A percentile compares a stretch with the other conserved stretches of the same genome.
These are phyloP conservation scores for Melocanna baccifera DNA, from an alignment of 176 grass and related monocot species.

Conservation along the genomic window DNA sequence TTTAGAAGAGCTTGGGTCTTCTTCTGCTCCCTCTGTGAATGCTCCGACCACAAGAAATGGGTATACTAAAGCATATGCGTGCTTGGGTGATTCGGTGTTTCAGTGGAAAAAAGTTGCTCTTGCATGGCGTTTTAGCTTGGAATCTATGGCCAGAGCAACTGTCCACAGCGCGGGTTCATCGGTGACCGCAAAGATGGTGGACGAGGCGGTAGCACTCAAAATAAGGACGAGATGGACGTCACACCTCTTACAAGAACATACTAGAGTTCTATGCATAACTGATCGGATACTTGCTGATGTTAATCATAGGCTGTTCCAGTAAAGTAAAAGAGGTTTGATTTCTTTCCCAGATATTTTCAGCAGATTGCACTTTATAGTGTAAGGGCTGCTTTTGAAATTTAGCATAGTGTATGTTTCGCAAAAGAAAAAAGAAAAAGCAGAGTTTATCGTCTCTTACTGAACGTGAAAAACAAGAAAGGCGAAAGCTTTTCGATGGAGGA, in stretches of 20 bases:
- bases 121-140: background rate
- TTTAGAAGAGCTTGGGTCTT: background rate
- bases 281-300: background rate
- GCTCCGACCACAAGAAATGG: conserved; percentile 4
- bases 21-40: background rate
- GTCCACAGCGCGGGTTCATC: background rate
- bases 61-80: background rate
- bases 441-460: background rate
- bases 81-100: background rate
- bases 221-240: background rate
- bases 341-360: background rate
- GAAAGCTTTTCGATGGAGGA: background rate
- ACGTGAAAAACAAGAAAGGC: background rate
- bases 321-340: background rate
- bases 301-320: background rate
- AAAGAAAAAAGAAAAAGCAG: no score
- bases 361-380: background rate
- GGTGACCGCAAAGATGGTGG: background rate
- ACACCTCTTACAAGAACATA: background rate
- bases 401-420: background rate
- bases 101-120: background rate
- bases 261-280: no score
- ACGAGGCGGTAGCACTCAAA: background rate
- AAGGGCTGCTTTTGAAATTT: background rate
- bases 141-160: background rate